Evolutionary conservation across 371 early-diverging fungal genomes (phyloP).

Genomic region (Actinomucor elegans): DNA sequence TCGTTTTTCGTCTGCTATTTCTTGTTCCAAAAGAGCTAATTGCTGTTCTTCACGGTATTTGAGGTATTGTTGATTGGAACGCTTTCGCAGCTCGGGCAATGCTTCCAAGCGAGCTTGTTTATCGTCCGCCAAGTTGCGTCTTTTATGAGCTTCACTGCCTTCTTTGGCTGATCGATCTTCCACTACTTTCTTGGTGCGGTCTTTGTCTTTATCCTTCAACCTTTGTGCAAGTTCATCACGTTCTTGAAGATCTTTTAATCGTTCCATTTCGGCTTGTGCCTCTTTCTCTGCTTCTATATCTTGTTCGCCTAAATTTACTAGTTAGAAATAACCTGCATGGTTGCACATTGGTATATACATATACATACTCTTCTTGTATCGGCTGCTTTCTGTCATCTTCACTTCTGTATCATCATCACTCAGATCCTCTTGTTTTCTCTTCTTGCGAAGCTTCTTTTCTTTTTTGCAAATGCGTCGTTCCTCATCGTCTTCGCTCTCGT

Average conservation of each 20-base stretch:
- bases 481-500: constrained; percentile 25
- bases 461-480: constrained; percentile 34
- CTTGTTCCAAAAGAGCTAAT: constrained; percentile 72
- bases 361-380: constrained; percentile 33
- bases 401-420: constrained; percentile 59
- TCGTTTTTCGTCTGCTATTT: constrained; percentile 86
- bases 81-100: constrained; percentile 75
- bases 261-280: constrained; percentile 43
- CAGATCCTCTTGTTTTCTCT: constrained; percentile 49
- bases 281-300: constrained; percentile 50
- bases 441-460: constrained; percentile 55
- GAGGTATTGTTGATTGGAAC: constrained; percentile 90
- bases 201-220: constrained; percentile 80
- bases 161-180: constrained; percentile 81
- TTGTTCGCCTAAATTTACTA: constrained; percentile 7
- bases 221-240: constrained; percentile 90
- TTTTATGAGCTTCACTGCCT: constrained; percentile 66
- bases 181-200: constrained; percentile 75
- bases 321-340: background rate
- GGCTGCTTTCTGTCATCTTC: constrained; percentile 35
- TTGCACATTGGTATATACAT: background rate
- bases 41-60: constrained; percentile 84
- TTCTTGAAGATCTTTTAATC: constrained; percentile 71
- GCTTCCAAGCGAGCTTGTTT: constrained; percentile 62
- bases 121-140: constrained; percentile 84